A percentile compares a stretch with the other conserved stretches of the same genome.
phyloP scores from a whole-genome alignment of 371 early-diverging fungal genomes.

The Chytridium lagenaria region DNA sequence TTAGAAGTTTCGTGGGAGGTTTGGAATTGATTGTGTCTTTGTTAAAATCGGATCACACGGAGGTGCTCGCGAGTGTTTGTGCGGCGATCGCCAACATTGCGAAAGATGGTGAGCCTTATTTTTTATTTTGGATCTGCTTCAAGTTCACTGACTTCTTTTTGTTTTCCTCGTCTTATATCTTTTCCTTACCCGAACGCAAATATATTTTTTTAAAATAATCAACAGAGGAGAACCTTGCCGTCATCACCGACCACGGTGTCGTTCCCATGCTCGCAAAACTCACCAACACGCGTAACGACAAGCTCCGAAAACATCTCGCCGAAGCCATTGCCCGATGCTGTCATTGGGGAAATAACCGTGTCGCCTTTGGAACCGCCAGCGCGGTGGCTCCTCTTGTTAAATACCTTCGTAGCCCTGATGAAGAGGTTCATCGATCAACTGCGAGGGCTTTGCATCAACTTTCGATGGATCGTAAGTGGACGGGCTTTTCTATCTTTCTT shows the following conservation, averaged over 20 bases:
- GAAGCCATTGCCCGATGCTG: constrained; percentile 67
- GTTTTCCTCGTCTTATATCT: too few relatives aligned
- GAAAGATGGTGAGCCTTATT: constrained; percentile 52
- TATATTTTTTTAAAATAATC: neutral
- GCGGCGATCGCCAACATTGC: constrained; percentile 69
- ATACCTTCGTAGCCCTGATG: constrained; percentile 61
- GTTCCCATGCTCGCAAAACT: constrained; percentile 66
- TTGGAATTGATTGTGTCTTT: constrained; percentile 65
- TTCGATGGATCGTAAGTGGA: constrained; percentile 64
- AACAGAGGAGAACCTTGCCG: constrained; percentile 65
- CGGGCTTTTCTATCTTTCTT: too few relatives aligned
- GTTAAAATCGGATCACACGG: constrained; percentile 60
- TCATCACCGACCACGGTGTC: constrained; percentile 71
- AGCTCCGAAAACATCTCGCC: constrained; percentile 59
- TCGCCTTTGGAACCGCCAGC: constrained; percentile 61
- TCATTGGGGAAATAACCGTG: constrained; percentile 66
- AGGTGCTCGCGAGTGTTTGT: constrained; percentile 64
- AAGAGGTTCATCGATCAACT: constrained; percentile 62
- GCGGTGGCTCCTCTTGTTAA: constrained; percentile 67
- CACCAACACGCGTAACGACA: constrained; percentile 59
- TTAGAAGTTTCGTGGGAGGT: constrained; percentile 68
- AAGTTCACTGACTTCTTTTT: neutral
- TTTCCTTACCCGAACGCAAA: neutral
- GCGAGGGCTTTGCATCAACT: constrained; percentile 66
- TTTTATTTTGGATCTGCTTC: neutral